Evolutionary conservation across 2,329 filamentous ascomycete species (phyloP).

Genomic region (Mycocentrospora acerina): DNA sequence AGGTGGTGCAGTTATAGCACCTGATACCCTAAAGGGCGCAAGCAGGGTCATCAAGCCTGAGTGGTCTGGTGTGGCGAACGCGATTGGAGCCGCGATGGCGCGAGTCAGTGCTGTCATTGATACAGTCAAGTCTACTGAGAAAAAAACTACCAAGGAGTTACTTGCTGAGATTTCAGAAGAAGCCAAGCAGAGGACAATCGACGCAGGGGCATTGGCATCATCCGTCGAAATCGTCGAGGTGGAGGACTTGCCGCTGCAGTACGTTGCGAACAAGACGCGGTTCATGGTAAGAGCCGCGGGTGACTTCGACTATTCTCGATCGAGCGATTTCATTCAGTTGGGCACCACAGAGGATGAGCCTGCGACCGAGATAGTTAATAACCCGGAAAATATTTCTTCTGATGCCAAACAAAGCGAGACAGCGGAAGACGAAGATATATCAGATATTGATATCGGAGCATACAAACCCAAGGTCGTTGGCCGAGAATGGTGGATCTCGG

Average conservation of each 20-base stretch:
- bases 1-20: constrained; percentile 62
- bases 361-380: constrained; percentile 5
- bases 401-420: constrained; percentile 17
- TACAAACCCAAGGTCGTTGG: constrained; percentile 46
- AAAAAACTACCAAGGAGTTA: constrained; percentile 34
- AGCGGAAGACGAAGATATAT: constrained; percentile 16
- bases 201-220: constrained; percentile 39
- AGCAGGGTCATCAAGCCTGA: constrained; percentile 58
- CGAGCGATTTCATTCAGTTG: constrained; percentile 28
- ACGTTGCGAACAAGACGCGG: constrained; percentile 54
- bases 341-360: constrained; percentile 20
- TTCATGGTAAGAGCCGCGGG: constrained; percentile 61
- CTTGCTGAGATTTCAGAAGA: constrained; percentile 42
- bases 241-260: constrained; percentile 56
- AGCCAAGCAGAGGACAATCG: constrained; percentile 42
- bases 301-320: constrained; percentile 44
- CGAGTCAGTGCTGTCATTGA: constrained; percentile 54
- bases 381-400: constrained; percentile 9
- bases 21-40: constrained; percentile 57
- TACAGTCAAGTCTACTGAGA: constrained; percentile 43
- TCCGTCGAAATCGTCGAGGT: constrained; percentile 37
- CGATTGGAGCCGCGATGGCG: constrained; percentile 65
- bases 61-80: constrained; percentile 63
- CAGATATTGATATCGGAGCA: constrained; percentile 29
- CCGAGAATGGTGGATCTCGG: constrained; percentile 48